phyloP scores from a whole-genome alignment of 1,139 yeast genomes.

The Blastobotrys proliferans region DNA sequence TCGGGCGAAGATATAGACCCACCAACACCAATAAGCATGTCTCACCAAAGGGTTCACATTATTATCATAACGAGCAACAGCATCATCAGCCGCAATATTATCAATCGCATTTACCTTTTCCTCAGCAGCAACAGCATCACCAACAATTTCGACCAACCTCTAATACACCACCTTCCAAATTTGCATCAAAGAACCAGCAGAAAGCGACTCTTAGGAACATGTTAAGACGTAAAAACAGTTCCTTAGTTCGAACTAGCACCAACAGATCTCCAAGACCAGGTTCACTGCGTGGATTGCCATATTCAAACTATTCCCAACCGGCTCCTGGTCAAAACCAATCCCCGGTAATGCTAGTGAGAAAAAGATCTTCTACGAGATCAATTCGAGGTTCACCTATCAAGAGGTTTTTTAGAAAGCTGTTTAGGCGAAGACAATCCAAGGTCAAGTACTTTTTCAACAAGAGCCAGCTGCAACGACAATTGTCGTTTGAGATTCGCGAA shows the following conservation, averaged over 20 bases:
- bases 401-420: constrained; percentile 21
- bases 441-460: constrained; percentile 21
- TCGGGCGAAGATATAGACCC: too few species aligned
- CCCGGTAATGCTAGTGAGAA: constrained; percentile 25
- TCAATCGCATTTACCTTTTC: constrained; percentile 7
- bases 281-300: constrained; percentile 9
- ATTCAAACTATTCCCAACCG: not conserved
- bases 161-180: not conserved
- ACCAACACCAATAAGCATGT: too few species aligned
- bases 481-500: constrained; percentile 25
- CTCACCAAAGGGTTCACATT: not conserved
- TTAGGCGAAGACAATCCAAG: constrained; percentile 20
- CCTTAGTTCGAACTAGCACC: constrained; percentile 4
- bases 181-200: constrained; percentile 5
- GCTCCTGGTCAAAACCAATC: constrained; percentile 2
- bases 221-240: constrained; percentile 9
- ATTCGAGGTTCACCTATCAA: constrained; percentile 22
- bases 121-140: constrained; percentile 1
- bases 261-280: constrained; percentile 10
- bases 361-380: constrained; percentile 21
- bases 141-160: not conserved
- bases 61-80: not conserved
- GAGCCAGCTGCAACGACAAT: constrained; percentile 20
- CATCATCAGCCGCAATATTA: constrained; percentile 1
- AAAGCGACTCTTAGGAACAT: constrained; percentile 1